Conservation (phyloP, 805 yeast genomes). For the Yamadazyma philogaea region DNA sequence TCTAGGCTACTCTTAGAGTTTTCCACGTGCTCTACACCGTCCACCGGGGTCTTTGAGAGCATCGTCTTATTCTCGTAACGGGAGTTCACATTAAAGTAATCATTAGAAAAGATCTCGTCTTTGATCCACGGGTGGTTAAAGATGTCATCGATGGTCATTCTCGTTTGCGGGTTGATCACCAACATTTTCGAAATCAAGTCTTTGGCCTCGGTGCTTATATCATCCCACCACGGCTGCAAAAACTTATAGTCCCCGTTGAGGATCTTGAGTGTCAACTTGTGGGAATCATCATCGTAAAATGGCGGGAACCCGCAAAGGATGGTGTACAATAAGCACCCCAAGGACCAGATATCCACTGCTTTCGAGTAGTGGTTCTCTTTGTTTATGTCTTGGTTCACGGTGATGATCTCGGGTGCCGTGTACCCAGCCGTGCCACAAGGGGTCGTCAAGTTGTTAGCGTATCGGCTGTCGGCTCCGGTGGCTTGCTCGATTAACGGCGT, state of each 20-base stretch:
- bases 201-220: slow-evolving; percentile 68
- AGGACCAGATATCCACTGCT: slow-evolving; percentile 70
- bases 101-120: slow-evolving; percentile 13
- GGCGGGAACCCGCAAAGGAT: slow-evolving; percentile 74
- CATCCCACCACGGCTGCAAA: slow-evolving; percentile 87
- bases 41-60: slow-evolving; percentile 8
- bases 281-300: slow-evolving; percentile 67
- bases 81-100: slow-evolving; percentile 16
- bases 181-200: slow-evolving; percentile 62
- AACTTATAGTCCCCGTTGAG: slow-evolving; percentile 71
- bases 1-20: slow-evolving; percentile 9
- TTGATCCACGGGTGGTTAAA: slow-evolving; percentile 68
- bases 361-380: slow-evolving; percentile 54
- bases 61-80: slow-evolving; percentile 11
- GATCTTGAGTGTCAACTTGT: slow-evolving; percentile 62
- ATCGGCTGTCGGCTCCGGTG: slow-evolving; percentile 14
- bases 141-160: slow-evolving; percentile 68
- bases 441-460: slow-evolving; percentile 46
- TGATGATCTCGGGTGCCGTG: slow-evolving; percentile 69
- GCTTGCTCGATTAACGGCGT: slow-evolving; percentile 13
- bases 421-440: slow-evolving; percentile 79
- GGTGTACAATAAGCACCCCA: slow-evolving; percentile 69
- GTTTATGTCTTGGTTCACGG: slow-evolving; percentile 23
- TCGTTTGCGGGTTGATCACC: slow-evolving; percentile 63
- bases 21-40: slow-evolving; percentile 15